These are phyloP conservation scores for Berkeleyomyces basicola DNA, from an alignment of 2,329 filamentous ascomycete species.

Conservation along the genomic window DNA sequence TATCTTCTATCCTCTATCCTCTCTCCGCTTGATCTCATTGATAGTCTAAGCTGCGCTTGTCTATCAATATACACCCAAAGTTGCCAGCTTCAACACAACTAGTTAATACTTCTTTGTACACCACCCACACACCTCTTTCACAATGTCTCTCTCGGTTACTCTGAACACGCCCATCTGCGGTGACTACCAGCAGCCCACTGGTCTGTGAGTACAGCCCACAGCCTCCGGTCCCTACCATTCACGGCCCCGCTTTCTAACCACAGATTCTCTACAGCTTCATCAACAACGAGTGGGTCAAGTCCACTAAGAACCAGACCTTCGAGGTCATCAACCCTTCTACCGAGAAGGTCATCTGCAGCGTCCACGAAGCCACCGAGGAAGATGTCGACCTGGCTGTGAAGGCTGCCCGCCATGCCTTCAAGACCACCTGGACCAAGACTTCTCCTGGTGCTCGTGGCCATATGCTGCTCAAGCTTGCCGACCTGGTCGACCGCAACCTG, in stretches of 20 bases:
- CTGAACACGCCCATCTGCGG: conserved; percentile 53
- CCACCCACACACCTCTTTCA: not conserved
- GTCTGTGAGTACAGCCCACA: conserved; percentile 46
- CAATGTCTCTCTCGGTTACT: conserved; percentile 36
- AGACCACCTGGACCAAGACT: conserved; percentile 26
- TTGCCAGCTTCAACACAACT: not conserved
- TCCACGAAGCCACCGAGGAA: conserved; percentile 29
- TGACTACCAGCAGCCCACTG: conserved; percentile 40
- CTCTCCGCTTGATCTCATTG: not conserved
- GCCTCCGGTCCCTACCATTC: conserved; percentile 41
- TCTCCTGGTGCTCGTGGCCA: conserved; percentile 24
- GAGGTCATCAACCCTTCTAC: conserved; percentile 17
- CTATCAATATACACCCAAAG: not conserved
- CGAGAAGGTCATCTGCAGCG: conserved; percentile 18
- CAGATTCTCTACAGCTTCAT: conserved; percentile 47
- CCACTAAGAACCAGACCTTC: conserved; percentile 15
- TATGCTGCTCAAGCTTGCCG: conserved; percentile 29
- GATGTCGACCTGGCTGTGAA: conserved; percentile 32
- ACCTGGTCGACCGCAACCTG: conserved; percentile 25
- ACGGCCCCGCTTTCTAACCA: conserved; percentile 37
- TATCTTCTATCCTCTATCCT: not conserved
- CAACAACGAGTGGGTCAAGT: conserved; percentile 69
- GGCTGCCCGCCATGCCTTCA: conserved; percentile 32
- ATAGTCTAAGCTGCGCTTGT: conserved; percentile 9
- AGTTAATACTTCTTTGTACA: not conserved